Base-by-base conservation (phyloP, 148 eudicot species). In the Selenicereus undatus region DNA sequence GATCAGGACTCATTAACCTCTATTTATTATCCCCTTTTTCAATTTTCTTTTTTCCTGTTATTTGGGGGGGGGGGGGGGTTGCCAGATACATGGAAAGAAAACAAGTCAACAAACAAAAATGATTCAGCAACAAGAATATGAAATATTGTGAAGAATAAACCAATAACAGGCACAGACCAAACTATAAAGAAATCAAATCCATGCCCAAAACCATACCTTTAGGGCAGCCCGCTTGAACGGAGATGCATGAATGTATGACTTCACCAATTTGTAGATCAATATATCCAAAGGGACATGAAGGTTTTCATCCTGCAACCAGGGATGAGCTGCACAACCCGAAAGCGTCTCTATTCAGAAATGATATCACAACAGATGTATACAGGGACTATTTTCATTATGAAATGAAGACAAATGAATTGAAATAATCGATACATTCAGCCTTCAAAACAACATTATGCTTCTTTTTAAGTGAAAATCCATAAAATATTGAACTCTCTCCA, bases 171-270 rank as follows among this genome's bases (percentile, higher is more conserved):
- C 4, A 64, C 32, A 36, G 20, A 27, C 21, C 51, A 43, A 14
- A 22, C 22, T 64, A 72, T 16, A 27, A 0, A 32, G 43, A 76
- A 75, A 58, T 22, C 11, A 16, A 72, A 17, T 32, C 52, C 26
- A 24, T 24, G 51, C 2, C 65, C 56, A 68, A 54, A 65, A 78
- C 30, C 20, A 51, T 83, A 90, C 93, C 93, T 89, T 90, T 60
- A 89, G 79, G 18, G 93, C 91, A n/a, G 93, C 90, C 81, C 91
- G 87, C 76, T 87, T 90, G 78, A 87, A 87, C 73, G 93, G 93
- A 82, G 91, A 87, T 69, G 89, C 90, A 86, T 84, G 84, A 75
- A 90, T 80, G 75, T 89, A 90, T 39, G 93, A 87, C 84, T 89
- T 90, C 54, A 90, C 91, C 78, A 90, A 81, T 77, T 89, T 90